A percentile compares a stretch with the other conserved stretches of the same genome.
These are phyloP conservation scores for Blepharisma undulans DNA, from an alignment of 169 alveolate genomes.

Conservation along the genomic window DNA sequence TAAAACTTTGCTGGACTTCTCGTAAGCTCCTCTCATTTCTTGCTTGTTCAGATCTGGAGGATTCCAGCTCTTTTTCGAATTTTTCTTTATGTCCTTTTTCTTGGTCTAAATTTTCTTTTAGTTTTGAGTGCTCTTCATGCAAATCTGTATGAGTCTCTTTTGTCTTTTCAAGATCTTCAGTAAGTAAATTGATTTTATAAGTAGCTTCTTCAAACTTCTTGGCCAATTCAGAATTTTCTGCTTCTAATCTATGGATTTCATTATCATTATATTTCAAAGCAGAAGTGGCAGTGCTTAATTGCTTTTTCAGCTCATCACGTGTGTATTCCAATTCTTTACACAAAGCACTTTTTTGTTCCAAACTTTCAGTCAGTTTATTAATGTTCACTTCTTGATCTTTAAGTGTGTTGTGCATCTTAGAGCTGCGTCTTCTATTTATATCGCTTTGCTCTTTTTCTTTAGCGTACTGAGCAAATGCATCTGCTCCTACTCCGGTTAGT, in stretches of 20 bases:
- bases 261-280: slow-evolving; percentile 24
- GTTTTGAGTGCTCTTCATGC: not conserved
- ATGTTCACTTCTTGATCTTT: not conserved
- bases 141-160: not conserved
- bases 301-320: slow-evolving; percentile 39
- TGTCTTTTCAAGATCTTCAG: not conserved
- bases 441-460: not conserved
- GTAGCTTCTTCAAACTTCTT: slow-evolving; percentile 49
- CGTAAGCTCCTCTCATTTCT: slow-evolving; percentile 45
- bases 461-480: not conserved
- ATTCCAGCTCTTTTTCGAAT: slow-evolving; percentile 1
- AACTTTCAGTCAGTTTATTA: slow-evolving; percentile 25
- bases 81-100: not conserved
- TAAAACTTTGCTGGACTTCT: slow-evolving; percentile 31
- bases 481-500: not conserved
- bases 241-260: slow-evolving; percentile 43
- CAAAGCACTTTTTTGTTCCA: slow-evolving; percentile 8
- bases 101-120: not conserved
- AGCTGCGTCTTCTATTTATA: not conserved
- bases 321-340: slow-evolving; percentile 35
- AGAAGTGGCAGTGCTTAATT: slow-evolving; percentile 32
- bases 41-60: slow-evolving; percentile 31
- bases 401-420: not conserved
- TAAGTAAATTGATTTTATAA: not conserved
- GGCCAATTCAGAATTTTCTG: slow-evolving; percentile 47